Evolutionary conservation across 495 filamentous ascomycete genomes (phyloP).

Genomic region (Alectoria sarmentosa): DNA sequence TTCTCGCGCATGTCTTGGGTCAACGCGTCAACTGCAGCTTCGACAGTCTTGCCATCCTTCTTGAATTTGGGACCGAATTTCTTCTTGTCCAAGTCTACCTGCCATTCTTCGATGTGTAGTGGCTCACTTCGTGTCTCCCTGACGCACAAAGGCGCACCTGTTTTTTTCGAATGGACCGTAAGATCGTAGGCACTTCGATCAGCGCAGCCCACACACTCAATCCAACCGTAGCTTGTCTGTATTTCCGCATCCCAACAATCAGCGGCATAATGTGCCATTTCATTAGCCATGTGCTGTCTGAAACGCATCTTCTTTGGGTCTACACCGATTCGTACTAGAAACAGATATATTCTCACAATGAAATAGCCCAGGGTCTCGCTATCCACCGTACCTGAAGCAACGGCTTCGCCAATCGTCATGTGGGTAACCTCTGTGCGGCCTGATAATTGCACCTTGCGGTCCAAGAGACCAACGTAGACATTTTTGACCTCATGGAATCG

Average conservation of each 20-base stretch:
- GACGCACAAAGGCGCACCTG: slow-evolving; percentile 67
- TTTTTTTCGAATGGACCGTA: slow-evolving; percentile 72
- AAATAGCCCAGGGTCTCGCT: slow-evolving; percentile 89
- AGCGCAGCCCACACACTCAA: slow-evolving; percentile 80
- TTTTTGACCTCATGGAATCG: slow-evolving; percentile 58
- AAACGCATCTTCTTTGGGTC: slow-evolving; percentile 70
- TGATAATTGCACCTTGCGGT: slow-evolving; percentile 63
- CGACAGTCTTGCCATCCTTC: slow-evolving; percentile 70
- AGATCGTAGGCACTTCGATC: slow-evolving; percentile 77
- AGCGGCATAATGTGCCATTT: slow-evolving; percentile 78
- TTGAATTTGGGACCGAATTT: slow-evolving; percentile 75
- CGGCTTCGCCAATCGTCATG: slow-evolving; percentile 63
- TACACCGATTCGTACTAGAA: slow-evolving; percentile 63
- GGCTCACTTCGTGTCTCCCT: slow-evolving; percentile 61
- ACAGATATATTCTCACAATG: slow-evolving; percentile 67
- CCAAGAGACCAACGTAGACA: slow-evolving; percentile 56
- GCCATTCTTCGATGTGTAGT: slow-evolving; percentile 62
- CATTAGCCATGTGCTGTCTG: slow-evolving; percentile 76
- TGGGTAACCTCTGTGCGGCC: slow-evolving; percentile 54
- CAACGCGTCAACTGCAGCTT: slow-evolving; percentile 59
- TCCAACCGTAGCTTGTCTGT: slow-evolving; percentile 72
- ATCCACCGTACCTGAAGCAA: slow-evolving; percentile 60
- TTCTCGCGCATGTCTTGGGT: slow-evolving; percentile 65
- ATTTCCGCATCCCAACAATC: slow-evolving; percentile 86
- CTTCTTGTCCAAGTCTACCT: slow-evolving; percentile 74